These are phyloP conservation scores for Bacidia gigantensis DNA, from an alignment of 495 filamentous ascomycete genomes.

Conservation along the genomic window DNA sequence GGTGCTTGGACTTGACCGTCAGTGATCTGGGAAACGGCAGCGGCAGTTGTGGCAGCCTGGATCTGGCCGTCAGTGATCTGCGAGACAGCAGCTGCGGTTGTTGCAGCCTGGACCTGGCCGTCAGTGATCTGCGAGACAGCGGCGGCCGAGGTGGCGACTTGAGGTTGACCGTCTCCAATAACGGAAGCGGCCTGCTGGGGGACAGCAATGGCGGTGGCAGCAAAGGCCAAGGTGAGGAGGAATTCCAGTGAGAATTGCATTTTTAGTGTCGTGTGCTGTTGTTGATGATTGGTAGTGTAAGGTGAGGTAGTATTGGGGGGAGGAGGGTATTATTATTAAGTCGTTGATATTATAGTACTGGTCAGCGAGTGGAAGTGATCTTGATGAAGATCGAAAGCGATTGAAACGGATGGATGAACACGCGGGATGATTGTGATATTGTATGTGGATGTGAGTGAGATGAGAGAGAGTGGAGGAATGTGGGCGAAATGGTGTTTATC, in stretches of 20 bases:
- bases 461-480: not conserved
- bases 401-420: not conserved
- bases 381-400: not conserved
- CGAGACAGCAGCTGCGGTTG: conserved; percentile 6
- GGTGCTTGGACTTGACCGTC: conserved; percentile 43
- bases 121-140: conserved; percentile 17
- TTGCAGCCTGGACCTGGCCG: conserved; percentile 18
- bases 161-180: conserved; percentile 19
- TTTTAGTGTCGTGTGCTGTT: conserved; percentile 15
- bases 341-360: not conserved
- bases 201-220: conserved; percentile 9
- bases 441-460: not conserved
- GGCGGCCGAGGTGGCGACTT: conserved; percentile 3
- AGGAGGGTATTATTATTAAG: not conserved
- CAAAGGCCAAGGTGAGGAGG: conserved; percentile 15
- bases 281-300: conserved; percentile 5
- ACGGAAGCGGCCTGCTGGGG: conserved; percentile 6
- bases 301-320: conserved; percentile 9
- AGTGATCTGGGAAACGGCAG: conserved; percentile 27
- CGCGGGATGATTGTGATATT: not conserved
- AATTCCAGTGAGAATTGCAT: conserved; percentile 5
- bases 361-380: not conserved
- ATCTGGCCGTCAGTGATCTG: conserved; percentile 40
- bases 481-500: not conserved
- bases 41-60: conserved; percentile 29